Evolutionary conservation across 1,284 basidiomycete genomes (phyloP).

Genomic region (Sporisorium reilianum): DNA sequence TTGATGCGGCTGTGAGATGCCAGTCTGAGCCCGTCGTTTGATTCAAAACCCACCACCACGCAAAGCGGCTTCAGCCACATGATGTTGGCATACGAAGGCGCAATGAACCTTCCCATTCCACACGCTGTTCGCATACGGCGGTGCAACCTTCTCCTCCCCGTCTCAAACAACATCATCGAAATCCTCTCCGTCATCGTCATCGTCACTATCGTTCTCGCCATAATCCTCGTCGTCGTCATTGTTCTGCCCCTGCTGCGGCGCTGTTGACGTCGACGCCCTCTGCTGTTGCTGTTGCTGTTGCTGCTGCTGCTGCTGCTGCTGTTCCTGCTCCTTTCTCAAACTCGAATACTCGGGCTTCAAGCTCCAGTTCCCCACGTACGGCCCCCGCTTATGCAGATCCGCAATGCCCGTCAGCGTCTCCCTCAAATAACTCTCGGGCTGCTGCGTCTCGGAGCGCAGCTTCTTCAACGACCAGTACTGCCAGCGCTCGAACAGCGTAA

Average conservation of each 20-base stretch:
- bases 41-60: no score
- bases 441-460: constrained; percentile 83
- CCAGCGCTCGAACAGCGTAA: constrained; percentile 81
- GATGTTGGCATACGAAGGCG: background rate
- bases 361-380: constrained; percentile 72
- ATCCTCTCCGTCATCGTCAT: constrained; percentile 35
- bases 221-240: constrained; percentile 38
- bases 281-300: constrained; percentile 9
- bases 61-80: no score
- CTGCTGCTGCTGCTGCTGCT: constrained; percentile 14
- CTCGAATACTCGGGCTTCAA: constrained; percentile 62
- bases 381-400: constrained; percentile 81
- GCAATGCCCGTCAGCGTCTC: constrained; percentile 87
- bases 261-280: background rate
- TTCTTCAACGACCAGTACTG: constrained; percentile 86
- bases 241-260: background rate
- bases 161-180: constrained; percentile 40
- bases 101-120: background rate
- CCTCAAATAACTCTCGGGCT: constrained; percentile 90
- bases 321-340: constrained; percentile 27
- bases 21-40: no score
- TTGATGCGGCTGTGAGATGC: no score
- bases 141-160: no score
- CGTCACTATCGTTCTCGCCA: constrained; percentile 39
- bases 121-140: background rate